A percentile compares a stretch with the other conserved stretches of the same genome.
These are phyloP conservation scores for Asterella californica DNA, from an alignment of 225 moss, liverwort and hornwort genomes.

Conservation along the genomic window DNA sequence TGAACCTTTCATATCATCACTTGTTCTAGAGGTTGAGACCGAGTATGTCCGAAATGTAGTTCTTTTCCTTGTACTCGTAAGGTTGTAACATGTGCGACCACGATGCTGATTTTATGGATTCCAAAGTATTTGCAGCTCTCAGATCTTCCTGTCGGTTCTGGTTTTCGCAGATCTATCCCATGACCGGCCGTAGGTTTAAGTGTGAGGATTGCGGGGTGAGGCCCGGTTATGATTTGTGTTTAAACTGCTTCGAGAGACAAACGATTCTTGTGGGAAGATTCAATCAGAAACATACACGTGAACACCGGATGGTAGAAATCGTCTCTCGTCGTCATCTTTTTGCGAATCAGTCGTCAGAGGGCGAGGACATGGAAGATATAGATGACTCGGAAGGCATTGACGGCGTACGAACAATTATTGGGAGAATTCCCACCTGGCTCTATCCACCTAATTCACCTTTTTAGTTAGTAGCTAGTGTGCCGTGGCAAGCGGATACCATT, in stretches of 20 bases:
- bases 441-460: background rate
- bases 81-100: background rate
- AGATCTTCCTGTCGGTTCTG: background rate
- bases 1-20: background rate
- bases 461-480: background rate
- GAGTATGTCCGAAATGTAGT: too few relatives aligned
- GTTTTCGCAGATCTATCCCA: constrained; percentile 9
- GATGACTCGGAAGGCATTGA: background rate
- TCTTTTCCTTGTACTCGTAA: too few relatives aligned
- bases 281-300: constrained; percentile 17
- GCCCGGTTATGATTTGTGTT: background rate
- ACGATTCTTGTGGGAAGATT: constrained; percentile 10
- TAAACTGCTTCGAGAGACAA: constrained; percentile 1
- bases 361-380: background rate
- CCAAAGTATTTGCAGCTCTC: background rate
- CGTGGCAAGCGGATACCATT: background rate
- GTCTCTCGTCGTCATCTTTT: background rate
- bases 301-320: constrained; percentile 13
- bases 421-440: background rate
- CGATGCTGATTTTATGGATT: background rate
- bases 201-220: background rate
- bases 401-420: background rate
- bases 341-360: background rate
- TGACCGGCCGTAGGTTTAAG: background rate
- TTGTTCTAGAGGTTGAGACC: too few relatives aligned